These are phyloP conservation scores for Geotrichum candidum DNA, from an alignment of 1,139 yeast genomes.

Conservation along the genomic window DNA sequence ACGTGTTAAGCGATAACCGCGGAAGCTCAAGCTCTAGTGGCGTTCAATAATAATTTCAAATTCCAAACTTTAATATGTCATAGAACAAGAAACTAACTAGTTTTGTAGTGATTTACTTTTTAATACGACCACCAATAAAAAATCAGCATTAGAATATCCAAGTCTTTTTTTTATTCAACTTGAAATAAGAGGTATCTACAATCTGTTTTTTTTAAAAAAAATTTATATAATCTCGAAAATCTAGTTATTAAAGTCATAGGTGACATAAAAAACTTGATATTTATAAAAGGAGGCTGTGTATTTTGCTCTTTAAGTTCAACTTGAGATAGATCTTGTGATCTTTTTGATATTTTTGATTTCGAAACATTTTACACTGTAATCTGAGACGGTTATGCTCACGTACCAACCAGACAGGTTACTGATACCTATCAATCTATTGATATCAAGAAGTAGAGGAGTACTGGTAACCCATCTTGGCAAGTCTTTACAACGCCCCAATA, in stretches of 20 bases:
- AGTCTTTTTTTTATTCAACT: not conserved
- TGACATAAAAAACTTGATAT: too few relatives aligned
- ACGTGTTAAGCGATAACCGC: not conserved
- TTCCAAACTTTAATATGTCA: not conserved
- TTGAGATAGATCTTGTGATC: not conserved
- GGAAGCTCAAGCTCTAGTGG: not conserved
- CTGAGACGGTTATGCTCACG: not conserved
- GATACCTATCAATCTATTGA: too few relatives aligned
- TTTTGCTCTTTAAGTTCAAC: not conserved
- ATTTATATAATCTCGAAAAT: too few relatives aligned
- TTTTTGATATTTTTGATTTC: not conserved
- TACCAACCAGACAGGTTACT: not conserved
- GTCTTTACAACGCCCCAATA: too few relatives aligned
- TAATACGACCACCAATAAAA: not conserved
- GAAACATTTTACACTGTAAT: not conserved
- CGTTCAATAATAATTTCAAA: not conserved
- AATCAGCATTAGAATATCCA: not conserved
- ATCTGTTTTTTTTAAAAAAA: not conserved
- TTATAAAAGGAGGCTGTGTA: too few relatives aligned
- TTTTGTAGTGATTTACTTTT: not conserved
- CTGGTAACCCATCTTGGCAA: too few relatives aligned
- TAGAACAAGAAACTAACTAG: not conserved
- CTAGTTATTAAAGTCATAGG: too few relatives aligned
- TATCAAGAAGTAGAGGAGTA: too few relatives aligned
- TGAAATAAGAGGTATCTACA: not conserved